Evolutionary conservation across 306 rosid species (phyloP).

Genomic region (Rosa persica): DNA sequence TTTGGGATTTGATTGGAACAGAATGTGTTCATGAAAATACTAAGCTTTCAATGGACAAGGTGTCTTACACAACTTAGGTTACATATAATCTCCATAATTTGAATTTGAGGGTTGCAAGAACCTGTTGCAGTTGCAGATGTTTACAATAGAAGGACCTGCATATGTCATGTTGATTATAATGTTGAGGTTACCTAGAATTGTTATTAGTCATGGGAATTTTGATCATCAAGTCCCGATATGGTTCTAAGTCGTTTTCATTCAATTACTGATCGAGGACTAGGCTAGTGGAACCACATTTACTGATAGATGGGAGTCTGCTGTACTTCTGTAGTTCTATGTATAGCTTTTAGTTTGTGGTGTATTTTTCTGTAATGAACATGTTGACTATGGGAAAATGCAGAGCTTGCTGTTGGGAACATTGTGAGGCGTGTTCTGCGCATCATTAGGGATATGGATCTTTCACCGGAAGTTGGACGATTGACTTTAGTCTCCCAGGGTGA

Average conservation of each 20-base stretch:
- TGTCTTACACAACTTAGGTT: neutral
- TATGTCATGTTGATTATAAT: no score
- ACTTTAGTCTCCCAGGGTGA: neutral
- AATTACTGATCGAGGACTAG: neutral
- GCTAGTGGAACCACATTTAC: neutral
- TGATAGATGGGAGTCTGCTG: neutral
- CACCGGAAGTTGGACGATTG: conserved; percentile 12
- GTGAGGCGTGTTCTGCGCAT: conserved; percentile 9
- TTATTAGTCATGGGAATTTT: no score
- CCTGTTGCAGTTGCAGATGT: neutral
- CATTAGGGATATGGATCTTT: conserved; percentile 12
- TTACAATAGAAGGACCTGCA: neutral
- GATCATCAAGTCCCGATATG: neutral
- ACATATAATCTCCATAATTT: neutral
- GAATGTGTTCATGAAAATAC: neutral
- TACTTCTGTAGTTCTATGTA: no score
- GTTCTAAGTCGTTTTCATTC: neutral
- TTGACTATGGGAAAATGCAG: neutral
- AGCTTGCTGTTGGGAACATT: conserved; percentile 22
- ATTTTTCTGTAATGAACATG: neutral
- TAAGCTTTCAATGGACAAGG: neutral
- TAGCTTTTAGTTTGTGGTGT: neutral
- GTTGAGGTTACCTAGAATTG: no score
- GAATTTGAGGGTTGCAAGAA: neutral
- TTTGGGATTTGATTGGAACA: neutral